These are phyloP conservation scores for Sclerotinia trifoliorum DNA, from an alignment of 2,329 filamentous ascomycete species.

Conservation along the genomic window DNA sequence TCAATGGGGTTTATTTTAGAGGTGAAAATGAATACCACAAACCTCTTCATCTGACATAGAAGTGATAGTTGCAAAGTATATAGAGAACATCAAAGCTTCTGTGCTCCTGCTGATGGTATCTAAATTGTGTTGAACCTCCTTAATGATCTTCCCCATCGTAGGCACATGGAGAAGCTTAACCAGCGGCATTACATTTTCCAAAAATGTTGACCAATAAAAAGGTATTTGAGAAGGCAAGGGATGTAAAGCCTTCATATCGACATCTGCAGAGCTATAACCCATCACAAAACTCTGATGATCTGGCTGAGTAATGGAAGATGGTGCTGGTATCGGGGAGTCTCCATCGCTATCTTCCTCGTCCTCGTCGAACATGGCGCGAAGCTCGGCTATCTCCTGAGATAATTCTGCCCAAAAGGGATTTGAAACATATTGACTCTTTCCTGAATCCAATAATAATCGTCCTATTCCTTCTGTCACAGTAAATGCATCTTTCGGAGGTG, in stretches of 20 bases:
- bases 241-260: slow-evolving; percentile 64
- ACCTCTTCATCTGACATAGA: slow-evolving; percentile 40
- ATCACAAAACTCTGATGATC: slow-evolving; percentile 72
- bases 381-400: slow-evolving; percentile 51
- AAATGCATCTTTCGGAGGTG: slow-evolving; percentile 33
- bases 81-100: slow-evolving; percentile 54
- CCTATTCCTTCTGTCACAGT: slow-evolving; percentile 52
- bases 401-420: slow-evolving; percentile 73
- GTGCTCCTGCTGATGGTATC: slow-evolving; percentile 50
- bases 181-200: slow-evolving; percentile 71
- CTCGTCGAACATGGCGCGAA: slow-evolving; percentile 38
- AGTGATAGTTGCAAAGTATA: slow-evolving; percentile 55
- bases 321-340: slow-evolving; percentile 35
- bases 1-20: slow-evolving; percentile 24
- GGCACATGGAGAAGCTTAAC: slow-evolving; percentile 71
- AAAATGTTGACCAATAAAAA: slow-evolving; percentile 68
- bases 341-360: slow-evolving; percentile 35
- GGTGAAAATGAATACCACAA: slow-evolving; percentile 7
- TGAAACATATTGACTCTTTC: slow-evolving; percentile 69
- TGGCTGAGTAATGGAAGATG: slow-evolving; percentile 56
- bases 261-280: slow-evolving; percentile 68
- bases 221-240: slow-evolving; percentile 64
- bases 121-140: slow-evolving; percentile 59
- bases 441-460: slow-evolving; percentile 67
- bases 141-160: slow-evolving; percentile 60